Conservation (phyloP, 768 basidiomycete species). For the Tricholoma matsutake region DNA sequence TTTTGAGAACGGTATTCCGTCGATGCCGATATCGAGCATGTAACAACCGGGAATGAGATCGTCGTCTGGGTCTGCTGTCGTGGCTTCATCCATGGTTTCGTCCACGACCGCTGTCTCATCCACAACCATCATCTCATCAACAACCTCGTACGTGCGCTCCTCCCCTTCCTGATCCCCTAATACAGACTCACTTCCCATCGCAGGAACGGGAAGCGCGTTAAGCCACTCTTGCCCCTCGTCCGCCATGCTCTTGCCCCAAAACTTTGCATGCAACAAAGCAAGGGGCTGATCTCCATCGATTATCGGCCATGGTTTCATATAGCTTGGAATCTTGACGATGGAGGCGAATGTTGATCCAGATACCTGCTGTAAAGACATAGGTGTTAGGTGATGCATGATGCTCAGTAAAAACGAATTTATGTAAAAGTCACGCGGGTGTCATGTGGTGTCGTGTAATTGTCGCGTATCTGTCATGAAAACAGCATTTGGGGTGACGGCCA, state of each 20-base stretch:
- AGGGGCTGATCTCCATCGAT: neutral
- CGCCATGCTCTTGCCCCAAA: neutral
- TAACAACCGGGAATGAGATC: neutral
- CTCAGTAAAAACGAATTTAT: too few relatives aligned
- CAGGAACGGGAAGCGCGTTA: neutral
- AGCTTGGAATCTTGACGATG: neutral
- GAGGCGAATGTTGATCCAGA: neutral
- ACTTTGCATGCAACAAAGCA: neutral
- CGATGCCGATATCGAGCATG: neutral
- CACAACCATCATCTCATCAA: too few relatives aligned
- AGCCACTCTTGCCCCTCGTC: neutral
- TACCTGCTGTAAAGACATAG: neutral
- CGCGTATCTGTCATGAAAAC: too few relatives aligned
- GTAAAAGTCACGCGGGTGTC: too few relatives aligned
- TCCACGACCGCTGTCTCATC: too few relatives aligned
- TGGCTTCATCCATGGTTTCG: too few relatives aligned
- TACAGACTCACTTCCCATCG: too few relatives aligned
- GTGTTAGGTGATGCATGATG: neutral
- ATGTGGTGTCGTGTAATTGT: too few relatives aligned
- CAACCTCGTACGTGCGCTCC: neutral
- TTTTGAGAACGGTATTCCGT: neutral
- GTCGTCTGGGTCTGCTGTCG: neutral
- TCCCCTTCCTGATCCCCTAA: neutral
- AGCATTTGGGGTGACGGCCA: too few relatives aligned
- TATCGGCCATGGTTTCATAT: neutral